Percentiles rank a stretch among this genome's conserved stretches.
Conservation (phyloP, 805 yeast species). For the Zygosaccharomyces gambellarensis region DNA sequence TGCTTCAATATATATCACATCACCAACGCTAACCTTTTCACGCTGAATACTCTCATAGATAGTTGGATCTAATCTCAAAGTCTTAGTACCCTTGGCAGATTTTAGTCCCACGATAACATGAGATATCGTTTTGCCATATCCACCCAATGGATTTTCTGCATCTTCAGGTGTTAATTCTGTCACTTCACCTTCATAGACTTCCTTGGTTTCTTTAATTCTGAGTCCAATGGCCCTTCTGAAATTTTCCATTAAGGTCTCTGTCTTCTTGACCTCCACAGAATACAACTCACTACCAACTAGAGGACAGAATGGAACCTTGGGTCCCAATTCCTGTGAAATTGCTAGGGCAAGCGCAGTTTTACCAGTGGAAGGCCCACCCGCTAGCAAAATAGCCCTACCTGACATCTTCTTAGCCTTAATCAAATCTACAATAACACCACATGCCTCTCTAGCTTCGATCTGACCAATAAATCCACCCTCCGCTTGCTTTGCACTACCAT, state of each 20-base stretch:
- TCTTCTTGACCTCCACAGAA: conserved; percentile 95
- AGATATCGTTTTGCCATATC: conserved; percentile 93
- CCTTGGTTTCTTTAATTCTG: conserved; percentile 93
- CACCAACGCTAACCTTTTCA: conserved; percentile 92
- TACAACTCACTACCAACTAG: conserved; percentile 92
- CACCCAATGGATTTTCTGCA: conserved; percentile 94
- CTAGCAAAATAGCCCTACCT: conserved; percentile 90
- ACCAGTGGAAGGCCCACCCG: conserved; percentile 98
- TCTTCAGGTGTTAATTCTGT: conserved; percentile 94
- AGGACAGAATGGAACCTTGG: conserved; percentile 96
- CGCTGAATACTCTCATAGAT: conserved; percentile 92
- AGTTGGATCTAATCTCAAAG: conserved; percentile 81
- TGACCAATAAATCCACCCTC: conserved; percentile 87
- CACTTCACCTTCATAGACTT: conserved; percentile 97
- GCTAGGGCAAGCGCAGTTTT: conserved; percentile 97
- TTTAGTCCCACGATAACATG: conserved; percentile 93
- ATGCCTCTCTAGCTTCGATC: conserved; percentile 75
- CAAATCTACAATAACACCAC: conserved; percentile 90
- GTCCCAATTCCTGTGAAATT: conserved; percentile 91
- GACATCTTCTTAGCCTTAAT: conserved; percentile 89
- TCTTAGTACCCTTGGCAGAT: conserved; percentile 88
- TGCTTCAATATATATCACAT: conserved; percentile 94
- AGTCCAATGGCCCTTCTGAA: conserved; percentile 95
- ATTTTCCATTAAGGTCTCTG: conserved; percentile 93
- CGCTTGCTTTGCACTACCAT: conserved; percentile 72